Evolutionary conservation across 208 protist genomes (phyloP), one percentile per base, ranked within the genome.

Genomic region (Herpetomonas tarakana): DNA sequence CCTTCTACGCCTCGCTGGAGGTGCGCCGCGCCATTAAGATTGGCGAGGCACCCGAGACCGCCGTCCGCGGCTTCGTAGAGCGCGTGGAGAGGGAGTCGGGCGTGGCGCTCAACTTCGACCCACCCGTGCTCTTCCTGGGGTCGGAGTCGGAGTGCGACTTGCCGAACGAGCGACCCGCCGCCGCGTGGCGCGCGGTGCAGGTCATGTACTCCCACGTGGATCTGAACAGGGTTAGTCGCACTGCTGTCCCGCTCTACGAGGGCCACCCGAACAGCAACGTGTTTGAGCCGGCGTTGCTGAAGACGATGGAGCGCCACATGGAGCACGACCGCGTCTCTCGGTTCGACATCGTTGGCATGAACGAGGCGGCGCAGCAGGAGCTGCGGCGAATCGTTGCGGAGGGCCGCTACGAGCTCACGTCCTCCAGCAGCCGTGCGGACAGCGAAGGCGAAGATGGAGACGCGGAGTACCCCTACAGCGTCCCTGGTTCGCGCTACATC

Each of bases 21-120:
- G 64, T 67, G 18, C 73, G 73, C 14, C 73, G 73, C 1, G 68
- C 62, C 22, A 71, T 71, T 45, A 25, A 50, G 21, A 68, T 73
- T 27, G 27, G 49, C 22, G 59, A 62, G 12, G 58, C 29, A 14
- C 28, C 21, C 2, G 49, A 74, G 28, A 14, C n/a, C 9, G 19
- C 31, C 12, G 22, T 26, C 14, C 30, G 35, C 30, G 62, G 47
- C 31, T 62, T 63, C 18, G 61, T 60, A 19, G 47, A 63, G 46
- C 47, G 59, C 45, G 57, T 58, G 19, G 66, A 50, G 24, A 28
- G 28, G n/a, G 30, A 38, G 3, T 28, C 51, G 19, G 49, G 25
- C 18, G 38, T 28, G 24, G 44, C 18, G 18, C 56, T 79, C n/a
- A 60, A 65, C 18, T 75, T 69, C 22, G 28, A 54, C 21, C 63